A percentile compares a stretch with the other conserved stretches of the same genome.
Evolutionary conservation across 768 basidiomycete species (phyloP).

Genomic region (Nidula microcarpa): DNA sequence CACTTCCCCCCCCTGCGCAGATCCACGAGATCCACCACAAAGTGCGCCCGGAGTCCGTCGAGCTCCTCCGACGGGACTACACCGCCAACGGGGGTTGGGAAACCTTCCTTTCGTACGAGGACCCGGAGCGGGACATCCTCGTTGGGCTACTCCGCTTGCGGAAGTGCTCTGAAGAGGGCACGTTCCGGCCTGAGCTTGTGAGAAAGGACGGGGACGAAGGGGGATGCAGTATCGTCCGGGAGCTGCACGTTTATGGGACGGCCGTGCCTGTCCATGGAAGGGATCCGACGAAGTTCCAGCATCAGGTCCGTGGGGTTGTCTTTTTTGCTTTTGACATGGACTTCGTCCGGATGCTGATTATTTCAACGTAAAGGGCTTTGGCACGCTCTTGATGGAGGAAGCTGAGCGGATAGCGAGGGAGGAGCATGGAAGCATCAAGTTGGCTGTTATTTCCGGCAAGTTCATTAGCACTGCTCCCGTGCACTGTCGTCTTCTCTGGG

Average conservation of each 20-base stretch:
- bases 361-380: slow-evolving; percentile 69
- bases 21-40: slow-evolving; percentile 99
- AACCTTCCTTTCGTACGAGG: slow-evolving; percentile 98
- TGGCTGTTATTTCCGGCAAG: slow-evolving; percentile 95
- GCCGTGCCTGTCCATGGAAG: slow-evolving; percentile 96
- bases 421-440: slow-evolving; percentile 92
- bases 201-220: slow-evolving; percentile 55
- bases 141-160: slow-evolving; percentile 88
- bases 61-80: slow-evolving; percentile 94
- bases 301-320: slow-evolving; percentile 52
- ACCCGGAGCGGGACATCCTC: slow-evolving; percentile 94
- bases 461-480: not conserved
- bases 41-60: slow-evolving; percentile 91
- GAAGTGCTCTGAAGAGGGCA: slow-evolving; percentile 96
- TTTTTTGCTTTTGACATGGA: not conserved
- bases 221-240: slow-evolving; percentile 88
- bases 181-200: slow-evolving; percentile 91
- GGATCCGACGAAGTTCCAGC: slow-evolving; percentile 98
- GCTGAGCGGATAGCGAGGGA: slow-evolving; percentile 96
- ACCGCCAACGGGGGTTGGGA: slow-evolving; percentile 99
- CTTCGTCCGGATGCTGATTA: slow-evolving; percentile 3
- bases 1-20: slow-evolving; percentile 33
- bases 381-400: slow-evolving; percentile 97
- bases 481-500: not conserved
- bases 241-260: slow-evolving; percentile 97